phyloP scores from a whole-genome alignment of 2,329 filamentous ascomycete genomes.

The Pezicula neosporulosa region DNA sequence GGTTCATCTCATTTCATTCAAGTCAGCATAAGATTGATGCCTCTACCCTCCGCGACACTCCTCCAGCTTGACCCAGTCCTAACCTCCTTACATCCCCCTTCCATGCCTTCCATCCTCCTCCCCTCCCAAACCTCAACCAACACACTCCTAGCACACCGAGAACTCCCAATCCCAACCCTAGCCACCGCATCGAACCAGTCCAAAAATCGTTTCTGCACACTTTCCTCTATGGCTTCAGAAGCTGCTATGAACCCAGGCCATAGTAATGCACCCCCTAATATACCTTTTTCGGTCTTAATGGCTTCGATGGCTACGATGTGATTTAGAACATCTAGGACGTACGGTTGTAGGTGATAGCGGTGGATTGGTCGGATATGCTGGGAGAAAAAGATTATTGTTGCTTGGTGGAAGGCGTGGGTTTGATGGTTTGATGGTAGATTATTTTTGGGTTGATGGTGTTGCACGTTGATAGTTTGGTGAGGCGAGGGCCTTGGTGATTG shows the following conservation, averaged over 20 bases:
- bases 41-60: neutral
- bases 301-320: neutral
- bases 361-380: neutral
- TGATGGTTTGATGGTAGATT: slow-evolving; percentile 1
- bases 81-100: neutral
- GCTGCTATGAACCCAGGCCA: neutral
- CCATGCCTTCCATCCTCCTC: neutral
- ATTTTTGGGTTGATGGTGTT: neutral
- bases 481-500: neutral
- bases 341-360: neutral
- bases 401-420: neutral
- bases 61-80: too few species aligned
- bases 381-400: neutral
- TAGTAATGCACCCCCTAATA: neutral
- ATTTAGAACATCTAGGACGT: neutral
- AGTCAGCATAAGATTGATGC: neutral
- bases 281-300: neutral
- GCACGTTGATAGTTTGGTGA: neutral
- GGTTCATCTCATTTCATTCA: neutral
- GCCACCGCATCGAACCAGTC: neutral
- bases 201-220: neutral
- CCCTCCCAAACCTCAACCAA: neutral
- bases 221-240: neutral
- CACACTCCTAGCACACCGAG: neutral
- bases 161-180: neutral